Base-by-base conservation (phyloP, 257 asterid genomes). In the Plectranthus barbatus region DNA sequence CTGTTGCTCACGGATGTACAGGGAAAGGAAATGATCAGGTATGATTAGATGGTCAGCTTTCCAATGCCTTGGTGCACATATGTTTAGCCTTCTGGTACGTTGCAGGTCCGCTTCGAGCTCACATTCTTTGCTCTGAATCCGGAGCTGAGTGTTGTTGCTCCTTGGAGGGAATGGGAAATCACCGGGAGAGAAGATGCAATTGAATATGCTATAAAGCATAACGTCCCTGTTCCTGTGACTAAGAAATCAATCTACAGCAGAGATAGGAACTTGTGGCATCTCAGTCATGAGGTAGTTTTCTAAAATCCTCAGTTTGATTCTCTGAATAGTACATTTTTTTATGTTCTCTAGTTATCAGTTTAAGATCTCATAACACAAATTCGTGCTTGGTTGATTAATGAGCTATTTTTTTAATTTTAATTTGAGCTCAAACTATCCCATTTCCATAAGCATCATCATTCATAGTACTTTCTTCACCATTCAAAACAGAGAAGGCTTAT, bases 81-180 rank as follows among this genome's bases (percentile, higher is more conserved):
- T 48, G 53, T 17, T 7, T 12, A 36, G 44, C 61, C 49, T 40
- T 57, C 56, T 60, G 73, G 11, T 19, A 34, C 56, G 29, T 66
- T 72, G 62, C 83, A 89, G 99, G 99, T 92, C 63, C 96, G 95
- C 5, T 92, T 92, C 68, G 99, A 89, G 90, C 95, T 92, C 68
- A 92, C 96, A 49, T 92, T 92, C 89, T 89, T 89, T 72, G 97
- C 99, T 52, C 80, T 89, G 72, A 87, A 92, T 76, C 99, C 97
- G 11, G 95, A 86, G 57, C 99, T 92, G 29, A 79, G 55, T 64
- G 97, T 89, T 46, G 99, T 92, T 72, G 97, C 88, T 56, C 97
- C 99, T 50, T 92, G 97, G 97, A 89, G 99, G 74, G 99, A 92
- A 69, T 92, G 99, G 99, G 95, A 85, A 51, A 89, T 92, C 46